Evolutionary conservation across 2,329 filamentous ascomycete genomes (phyloP).

Genomic region (Curvularia sp.): DNA sequence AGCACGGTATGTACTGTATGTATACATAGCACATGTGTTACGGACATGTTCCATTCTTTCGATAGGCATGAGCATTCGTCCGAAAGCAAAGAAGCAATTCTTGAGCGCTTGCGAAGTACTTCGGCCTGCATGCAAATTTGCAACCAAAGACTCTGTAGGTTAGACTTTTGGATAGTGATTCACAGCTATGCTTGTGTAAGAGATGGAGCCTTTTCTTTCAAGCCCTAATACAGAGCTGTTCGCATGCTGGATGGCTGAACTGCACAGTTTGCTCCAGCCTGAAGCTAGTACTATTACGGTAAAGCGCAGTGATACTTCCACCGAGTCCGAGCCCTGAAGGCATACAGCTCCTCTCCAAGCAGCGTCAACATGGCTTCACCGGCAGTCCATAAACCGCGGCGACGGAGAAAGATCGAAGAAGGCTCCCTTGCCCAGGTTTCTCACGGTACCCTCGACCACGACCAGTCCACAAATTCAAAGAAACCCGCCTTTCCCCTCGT

Average conservation of each 20-base stretch:
- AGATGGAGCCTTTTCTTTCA: background rate
- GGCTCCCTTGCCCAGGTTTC: slow-evolving; percentile 49
- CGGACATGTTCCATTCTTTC: background rate
- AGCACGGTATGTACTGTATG: background rate
- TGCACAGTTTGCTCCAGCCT: slow-evolving; percentile 1
- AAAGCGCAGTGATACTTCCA: slow-evolving; percentile 16
- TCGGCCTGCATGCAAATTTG: background rate
- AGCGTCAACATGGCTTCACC: slow-evolving; percentile 42
- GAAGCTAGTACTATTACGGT: slow-evolving; percentile 12
- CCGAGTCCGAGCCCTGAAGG: slow-evolving; percentile 17
- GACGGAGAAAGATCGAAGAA: slow-evolving; percentile 54
- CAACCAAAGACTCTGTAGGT: background rate
- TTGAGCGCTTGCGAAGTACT: background rate
- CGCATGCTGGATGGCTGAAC: background rate
- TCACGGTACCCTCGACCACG: slow-evolving; percentile 55
- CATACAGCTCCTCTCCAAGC: slow-evolving; percentile 11
- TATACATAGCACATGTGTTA: background rate
- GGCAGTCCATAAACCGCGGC: slow-evolving; percentile 52
- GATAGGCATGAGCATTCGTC: background rate
- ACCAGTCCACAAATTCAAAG: slow-evolving; percentile 55
- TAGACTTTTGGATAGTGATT: background rate
- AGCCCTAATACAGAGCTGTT: background rate
- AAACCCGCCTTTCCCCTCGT: slow-evolving; percentile 85
- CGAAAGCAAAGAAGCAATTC: background rate
- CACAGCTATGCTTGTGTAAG: background rate